These are phyloP conservation scores for Eutypella sp. DNA, from an alignment of 2,329 filamentous ascomycete genomes.

Conservation along the genomic window DNA sequence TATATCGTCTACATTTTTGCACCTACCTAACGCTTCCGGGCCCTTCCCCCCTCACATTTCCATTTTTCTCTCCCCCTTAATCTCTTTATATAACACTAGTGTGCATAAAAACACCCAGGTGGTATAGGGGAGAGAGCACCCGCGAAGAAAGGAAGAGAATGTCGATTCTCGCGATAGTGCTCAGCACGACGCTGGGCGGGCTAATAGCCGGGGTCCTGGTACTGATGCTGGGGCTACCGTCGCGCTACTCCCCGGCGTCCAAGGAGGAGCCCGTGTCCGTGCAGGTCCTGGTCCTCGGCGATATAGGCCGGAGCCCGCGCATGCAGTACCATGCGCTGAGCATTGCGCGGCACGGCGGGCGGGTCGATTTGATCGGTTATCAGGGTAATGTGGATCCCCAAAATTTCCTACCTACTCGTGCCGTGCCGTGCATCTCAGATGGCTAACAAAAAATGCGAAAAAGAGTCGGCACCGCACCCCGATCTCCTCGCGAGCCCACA, in stretches of 20 bases:
- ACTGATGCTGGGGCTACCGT: slow-evolving; percentile 29
- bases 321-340: slow-evolving; percentile 99
- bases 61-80: too few relatives aligned
- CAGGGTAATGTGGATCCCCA: slow-evolving; percentile 49
- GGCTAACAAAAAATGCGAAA: slow-evolving; percentile 7
- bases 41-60: too few relatives aligned
- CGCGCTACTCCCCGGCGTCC: slow-evolving; percentile 29
- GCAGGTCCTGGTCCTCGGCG: slow-evolving; percentile 87
- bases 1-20: too few relatives aligned
- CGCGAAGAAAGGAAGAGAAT: slow-evolving; percentile 13
- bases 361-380: slow-evolving; percentile 85
- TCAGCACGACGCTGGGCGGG: slow-evolving; percentile 17
- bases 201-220: slow-evolving; percentile 26
- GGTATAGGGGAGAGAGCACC: too few relatives aligned
- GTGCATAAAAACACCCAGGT: too few relatives aligned
- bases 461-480: slow-evolving; percentile 76
- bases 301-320: slow-evolving; percentile 90
- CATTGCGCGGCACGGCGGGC: slow-evolving; percentile 74
- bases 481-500: slow-evolving; percentile 64
- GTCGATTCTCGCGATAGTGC: slow-evolving; percentile 21
- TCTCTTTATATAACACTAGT: too few relatives aligned
- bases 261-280: slow-evolving; percentile 36
- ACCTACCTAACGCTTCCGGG: too few relatives aligned
- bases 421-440: not conserved
- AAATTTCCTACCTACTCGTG: not conserved